Conservation (phyloP, 805 yeast species). For the Kodamaea leandrae region DNA sequence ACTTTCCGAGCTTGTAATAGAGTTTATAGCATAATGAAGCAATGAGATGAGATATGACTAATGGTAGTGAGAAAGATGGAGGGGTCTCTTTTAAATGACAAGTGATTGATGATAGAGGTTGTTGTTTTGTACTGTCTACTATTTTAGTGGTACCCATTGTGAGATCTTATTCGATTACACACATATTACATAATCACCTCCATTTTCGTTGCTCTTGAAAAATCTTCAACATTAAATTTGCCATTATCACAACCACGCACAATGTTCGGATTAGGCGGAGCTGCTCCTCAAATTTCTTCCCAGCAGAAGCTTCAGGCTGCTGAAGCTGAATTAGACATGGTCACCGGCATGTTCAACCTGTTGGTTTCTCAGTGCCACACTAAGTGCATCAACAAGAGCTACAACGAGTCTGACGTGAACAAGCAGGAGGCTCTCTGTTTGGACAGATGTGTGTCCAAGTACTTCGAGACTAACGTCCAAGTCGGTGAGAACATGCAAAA, state of each 20-base stretch:
- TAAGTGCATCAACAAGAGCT: conserved; percentile 72
- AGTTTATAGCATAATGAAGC: too few relatives aligned
- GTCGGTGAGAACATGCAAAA: conserved; percentile 75
- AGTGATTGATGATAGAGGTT: neutral
- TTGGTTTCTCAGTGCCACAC: conserved; percentile 84
- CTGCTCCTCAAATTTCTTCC: conserved; percentile 68
- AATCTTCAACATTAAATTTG: conserved; percentile 10
- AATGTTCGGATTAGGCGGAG: conserved; percentile 79
- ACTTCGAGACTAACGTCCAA: conserved; percentile 90
- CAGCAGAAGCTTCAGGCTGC: conserved; percentile 86
- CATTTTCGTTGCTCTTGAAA: conserved; percentile 8
- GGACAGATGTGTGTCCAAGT: conserved; percentile 94
- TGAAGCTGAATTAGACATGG: conserved; percentile 95
- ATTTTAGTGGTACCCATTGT: too few relatives aligned
- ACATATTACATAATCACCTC: conserved; percentile 9
- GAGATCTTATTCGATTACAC: too few relatives aligned
- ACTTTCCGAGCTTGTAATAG: conserved; percentile 35
- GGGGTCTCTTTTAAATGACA: too few relatives aligned
- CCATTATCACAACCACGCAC: conserved; percentile 8
- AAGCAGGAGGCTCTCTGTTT: conserved; percentile 83
- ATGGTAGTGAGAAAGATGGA: neutral
- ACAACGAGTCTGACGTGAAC: conserved; percentile 69
- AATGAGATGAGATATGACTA: conserved; percentile 1
- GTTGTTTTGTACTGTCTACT: neutral
- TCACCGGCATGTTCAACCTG: conserved; percentile 94